phyloP scores from a whole-genome alignment of 805 yeast species.

The Kazachstania psychrophila region DNA sequence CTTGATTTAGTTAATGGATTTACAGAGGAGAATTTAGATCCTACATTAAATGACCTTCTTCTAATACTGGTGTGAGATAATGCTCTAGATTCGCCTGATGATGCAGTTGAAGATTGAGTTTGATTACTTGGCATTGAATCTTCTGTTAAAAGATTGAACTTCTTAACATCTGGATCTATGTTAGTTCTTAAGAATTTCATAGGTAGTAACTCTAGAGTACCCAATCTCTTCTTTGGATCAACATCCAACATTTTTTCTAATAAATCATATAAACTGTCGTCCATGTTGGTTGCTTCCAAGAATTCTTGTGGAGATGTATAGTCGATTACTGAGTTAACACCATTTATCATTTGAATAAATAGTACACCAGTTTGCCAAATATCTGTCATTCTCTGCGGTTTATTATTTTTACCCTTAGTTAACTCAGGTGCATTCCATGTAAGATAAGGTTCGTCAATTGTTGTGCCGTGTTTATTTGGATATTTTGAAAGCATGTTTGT shows the following conservation, averaged over 20 bases:
- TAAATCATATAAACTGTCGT: slow-evolving; percentile 57
- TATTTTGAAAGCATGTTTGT: slow-evolving; percentile 33
- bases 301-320: slow-evolving; percentile 59
- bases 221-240: slow-evolving; percentile 62
- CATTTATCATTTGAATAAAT: slow-evolving; percentile 56
- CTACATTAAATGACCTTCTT: slow-evolving; percentile 36
- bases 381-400: slow-evolving; percentile 73
- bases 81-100: slow-evolving; percentile 12
- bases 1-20: slow-evolving; percentile 44
- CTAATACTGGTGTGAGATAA: slow-evolving; percentile 21
- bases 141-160: slow-evolving; percentile 20
- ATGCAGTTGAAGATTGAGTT: slow-evolving; percentile 7
- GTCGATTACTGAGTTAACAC: slow-evolving; percentile 45
- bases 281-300: slow-evolving; percentile 38
- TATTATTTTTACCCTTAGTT: slow-evolving; percentile 27
- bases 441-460: slow-evolving; percentile 15
- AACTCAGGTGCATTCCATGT: slow-evolving; percentile 81
- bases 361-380: slow-evolving; percentile 88
- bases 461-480: slow-evolving; percentile 28
- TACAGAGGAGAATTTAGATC: slow-evolving; percentile 29
- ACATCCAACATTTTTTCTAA: slow-evolving; percentile 54
- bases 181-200: slow-evolving; percentile 73
- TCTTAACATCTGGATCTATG: slow-evolving; percentile 32
- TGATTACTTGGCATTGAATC: slow-evolving; percentile 2
- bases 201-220: slow-evolving; percentile 78